phyloP scores from a whole-genome alignment of 2,329 filamentous ascomycete genomes.

The Fusarium clavum region DNA sequence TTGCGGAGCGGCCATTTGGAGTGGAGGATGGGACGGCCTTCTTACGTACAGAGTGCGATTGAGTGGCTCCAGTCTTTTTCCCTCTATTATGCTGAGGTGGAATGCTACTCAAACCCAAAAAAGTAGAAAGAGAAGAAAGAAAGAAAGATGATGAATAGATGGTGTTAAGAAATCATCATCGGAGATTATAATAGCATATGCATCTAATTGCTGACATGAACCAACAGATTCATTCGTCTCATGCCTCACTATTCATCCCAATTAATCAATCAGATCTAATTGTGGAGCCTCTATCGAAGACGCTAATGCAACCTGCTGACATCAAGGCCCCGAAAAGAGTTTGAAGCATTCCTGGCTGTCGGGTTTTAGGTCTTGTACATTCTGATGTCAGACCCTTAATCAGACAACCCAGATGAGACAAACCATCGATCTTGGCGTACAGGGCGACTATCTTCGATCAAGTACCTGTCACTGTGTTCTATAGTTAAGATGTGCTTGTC shows the following conservation, averaged over 20 bases:
- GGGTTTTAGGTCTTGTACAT: not conserved
- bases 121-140: not conserved
- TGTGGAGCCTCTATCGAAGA: not conserved
- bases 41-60: conserved; percentile 21
- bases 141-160: not conserved
- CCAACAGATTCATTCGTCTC: not conserved
- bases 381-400: conserved; percentile 37
- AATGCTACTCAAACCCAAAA: not conserved
- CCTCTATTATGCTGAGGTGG: conserved; percentile 11
- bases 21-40: conserved; percentile 5
- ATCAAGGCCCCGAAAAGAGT: conserved; percentile 17
- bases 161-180: not conserved
- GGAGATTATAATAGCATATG: not conserved
- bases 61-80: not conserved
- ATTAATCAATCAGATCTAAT: conserved; percentile 2
- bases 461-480: not conserved
- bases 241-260: not conserved
- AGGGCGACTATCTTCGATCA: not conserved
- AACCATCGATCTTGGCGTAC: not conserved
- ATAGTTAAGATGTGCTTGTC: too few relatives aligned
- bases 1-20: conserved; percentile 15
- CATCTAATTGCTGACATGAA: conserved; percentile 2
- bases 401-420: not conserved
- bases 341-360: not conserved
- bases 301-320: conserved; percentile 46